phyloP scores from a whole-genome alignment of 1,284 basidiomycete species.

The Vanrija sp. region DNA sequence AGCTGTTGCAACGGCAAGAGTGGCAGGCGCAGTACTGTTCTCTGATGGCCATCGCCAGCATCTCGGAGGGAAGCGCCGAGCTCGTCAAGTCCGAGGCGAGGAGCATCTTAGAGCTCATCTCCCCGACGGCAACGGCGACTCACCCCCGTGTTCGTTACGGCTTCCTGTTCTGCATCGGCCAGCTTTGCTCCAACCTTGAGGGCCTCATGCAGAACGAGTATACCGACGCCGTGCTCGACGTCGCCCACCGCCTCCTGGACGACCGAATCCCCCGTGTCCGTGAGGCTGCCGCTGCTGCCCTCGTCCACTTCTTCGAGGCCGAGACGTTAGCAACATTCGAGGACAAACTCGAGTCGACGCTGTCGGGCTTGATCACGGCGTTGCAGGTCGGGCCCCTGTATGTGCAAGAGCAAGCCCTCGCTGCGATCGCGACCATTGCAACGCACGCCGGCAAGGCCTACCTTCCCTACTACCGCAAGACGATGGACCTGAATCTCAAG shows the following conservation, averaged over 20 bases:
- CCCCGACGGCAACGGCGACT: conserved; percentile 67
- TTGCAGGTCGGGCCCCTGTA: conserved; percentile 50
- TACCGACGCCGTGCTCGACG: conserved; percentile 52
- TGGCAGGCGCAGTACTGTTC: conserved; percentile 77
- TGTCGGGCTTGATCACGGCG: conserved; percentile 7
- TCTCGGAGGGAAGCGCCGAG: conserved; percentile 25
- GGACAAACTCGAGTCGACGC: conserved; percentile 58
- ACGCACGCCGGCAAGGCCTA: conserved; percentile 63
- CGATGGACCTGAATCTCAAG: conserved; percentile 27
- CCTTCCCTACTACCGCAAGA: conserved; percentile 28
- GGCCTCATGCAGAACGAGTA: conserved; percentile 31
- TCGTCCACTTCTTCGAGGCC: conserved; percentile 86
- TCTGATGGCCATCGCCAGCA: conserved; percentile 54
- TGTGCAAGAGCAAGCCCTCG: conserved; percentile 78
- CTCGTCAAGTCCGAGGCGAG: conserved; percentile 5
- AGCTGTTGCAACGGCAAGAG: conserved; percentile 64
- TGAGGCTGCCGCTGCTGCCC: conserved; percentile 72
- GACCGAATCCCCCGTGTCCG: conserved; percentile 67
- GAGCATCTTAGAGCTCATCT: conserved; percentile 53
- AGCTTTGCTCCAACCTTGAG: conserved; percentile 73
- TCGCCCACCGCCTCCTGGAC: conserved; percentile 66
- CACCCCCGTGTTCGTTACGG: conserved; percentile 78
- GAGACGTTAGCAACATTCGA: conserved; percentile 66
- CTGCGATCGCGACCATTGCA: conserved; percentile 70
- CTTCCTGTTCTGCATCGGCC: conserved; percentile 80